Evolutionary conservation across 225 moss, liverwort and hornwort species (phyloP).

Genomic region (Pseudisothecium myosuroides): DNA sequence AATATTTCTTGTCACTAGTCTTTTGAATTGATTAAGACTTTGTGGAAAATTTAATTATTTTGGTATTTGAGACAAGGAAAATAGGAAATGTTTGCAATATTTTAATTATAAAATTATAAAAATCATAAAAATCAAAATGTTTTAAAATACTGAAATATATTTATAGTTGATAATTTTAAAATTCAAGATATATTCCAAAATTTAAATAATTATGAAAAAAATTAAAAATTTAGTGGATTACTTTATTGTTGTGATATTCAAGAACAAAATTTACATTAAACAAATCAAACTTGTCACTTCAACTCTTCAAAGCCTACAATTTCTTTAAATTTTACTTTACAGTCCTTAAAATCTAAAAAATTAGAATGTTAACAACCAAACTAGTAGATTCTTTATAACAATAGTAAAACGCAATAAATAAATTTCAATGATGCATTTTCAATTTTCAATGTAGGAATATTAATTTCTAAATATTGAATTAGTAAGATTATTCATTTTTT

Average conservation of each 20-base stretch:
- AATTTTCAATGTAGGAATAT: neutral
- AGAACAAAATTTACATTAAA: neutral
- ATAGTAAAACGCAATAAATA: no score
- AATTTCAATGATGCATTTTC: neutral
- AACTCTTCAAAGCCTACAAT: neutral
- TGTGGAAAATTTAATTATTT: neutral
- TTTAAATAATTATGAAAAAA: no score
- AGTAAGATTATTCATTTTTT: neutral
- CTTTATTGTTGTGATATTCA: neutral
- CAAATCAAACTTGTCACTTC: neutral
- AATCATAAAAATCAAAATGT: neutral
- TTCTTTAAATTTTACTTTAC: neutral
- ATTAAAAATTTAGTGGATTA: neutral
- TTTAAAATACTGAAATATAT: neutral
- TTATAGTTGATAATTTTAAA: no score
- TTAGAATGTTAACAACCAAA: no score
- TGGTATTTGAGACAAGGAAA: neutral
- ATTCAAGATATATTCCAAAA: neutral
- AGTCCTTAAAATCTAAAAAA: neutral
- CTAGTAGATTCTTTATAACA: no score
- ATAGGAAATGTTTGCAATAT: rapidly evolving
- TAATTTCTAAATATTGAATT: no score
- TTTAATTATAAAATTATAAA: neutral
- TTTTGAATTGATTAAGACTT: neutral
- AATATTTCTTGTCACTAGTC: neutral